Percentiles rank a stretch among this genome's conserved stretches.
Evolutionary conservation across 1,284 basidiomycete species (phyloP).

Genomic region (Fomitopsis betulina): DNA sequence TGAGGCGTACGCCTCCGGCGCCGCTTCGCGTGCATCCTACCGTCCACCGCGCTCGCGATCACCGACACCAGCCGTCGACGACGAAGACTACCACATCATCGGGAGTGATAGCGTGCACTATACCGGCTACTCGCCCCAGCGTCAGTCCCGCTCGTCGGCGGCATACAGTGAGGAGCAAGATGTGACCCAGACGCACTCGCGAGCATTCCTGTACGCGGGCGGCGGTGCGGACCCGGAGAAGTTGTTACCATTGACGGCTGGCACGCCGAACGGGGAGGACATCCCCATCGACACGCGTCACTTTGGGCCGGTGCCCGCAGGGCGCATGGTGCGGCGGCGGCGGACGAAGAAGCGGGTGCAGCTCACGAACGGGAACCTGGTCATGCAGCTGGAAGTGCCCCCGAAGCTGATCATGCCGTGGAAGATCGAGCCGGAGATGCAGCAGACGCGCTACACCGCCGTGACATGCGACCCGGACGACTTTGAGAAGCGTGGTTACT

Average conservation of each 20-base stretch:
- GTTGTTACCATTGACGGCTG: constrained; percentile 17
- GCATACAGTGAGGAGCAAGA: constrained; percentile 19
- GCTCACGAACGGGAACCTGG: constrained; percentile 81
- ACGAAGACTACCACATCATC: constrained; percentile 61
- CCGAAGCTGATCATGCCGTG: constrained; percentile 81
- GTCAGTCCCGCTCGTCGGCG: constrained; percentile 11
- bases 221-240: constrained; percentile 17
- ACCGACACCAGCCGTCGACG: constrained; percentile 65
- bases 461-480: constrained; percentile 94
- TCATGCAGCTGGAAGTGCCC: constrained; percentile 82
- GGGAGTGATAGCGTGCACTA: constrained; percentile 51
- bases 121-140: constrained; percentile 33
- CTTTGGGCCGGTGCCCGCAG: constrained; percentile 83
- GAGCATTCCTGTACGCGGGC: neutral
- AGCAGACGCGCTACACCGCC: constrained; percentile 80
- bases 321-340: constrained; percentile 70
- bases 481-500: constrained; percentile 80
- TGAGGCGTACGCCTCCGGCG: constrained; percentile 63
- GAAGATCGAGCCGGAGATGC: constrained; percentile 81
- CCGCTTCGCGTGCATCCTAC: constrained; percentile 43
- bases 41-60: constrained; percentile 59
- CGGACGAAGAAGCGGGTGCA: constrained; percentile 71
- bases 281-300: constrained; percentile 66
- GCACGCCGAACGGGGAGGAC: constrained; percentile 19
- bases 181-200: constrained; percentile 1